A percentile compares a stretch with the other conserved stretches of the same genome.
Conservation (phyloP, 2,329 filamentous ascomycete species). For the Talaromyces sp. region DNA sequence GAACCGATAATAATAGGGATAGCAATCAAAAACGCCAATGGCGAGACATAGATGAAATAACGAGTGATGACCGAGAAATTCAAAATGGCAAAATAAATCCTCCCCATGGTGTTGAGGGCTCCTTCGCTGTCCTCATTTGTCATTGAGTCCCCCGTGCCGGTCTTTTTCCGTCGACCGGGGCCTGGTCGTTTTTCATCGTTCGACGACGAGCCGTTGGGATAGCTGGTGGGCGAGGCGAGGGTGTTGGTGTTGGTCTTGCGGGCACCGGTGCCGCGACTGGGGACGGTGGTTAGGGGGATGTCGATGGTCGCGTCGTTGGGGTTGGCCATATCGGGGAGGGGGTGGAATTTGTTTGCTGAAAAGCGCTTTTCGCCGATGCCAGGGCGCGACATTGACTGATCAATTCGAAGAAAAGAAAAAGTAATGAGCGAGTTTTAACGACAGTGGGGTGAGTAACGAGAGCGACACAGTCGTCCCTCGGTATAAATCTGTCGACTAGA, state of each 20-base stretch:
- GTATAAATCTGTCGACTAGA: neutral
- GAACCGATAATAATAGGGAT: conserved; percentile 64
- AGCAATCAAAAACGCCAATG: conserved; percentile 58
- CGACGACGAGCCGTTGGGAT: conserved; percentile 29
- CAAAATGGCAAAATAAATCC: conserved; percentile 60
- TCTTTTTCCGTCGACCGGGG: conserved; percentile 37
- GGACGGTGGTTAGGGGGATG: conserved; percentile 60
- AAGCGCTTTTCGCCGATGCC: conserved; percentile 43
- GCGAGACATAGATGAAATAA: conserved; percentile 63
- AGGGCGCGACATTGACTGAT: conserved; percentile 34
- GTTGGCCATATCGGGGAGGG: conserved; percentile 46
- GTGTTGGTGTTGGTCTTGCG: conserved; percentile 39
- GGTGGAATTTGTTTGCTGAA: conserved; percentile 48
- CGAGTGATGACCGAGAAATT: conserved; percentile 63
- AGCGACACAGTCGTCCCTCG: neutral
- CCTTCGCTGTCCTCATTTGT: conserved; percentile 57
- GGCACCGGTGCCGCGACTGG: conserved; percentile 48
- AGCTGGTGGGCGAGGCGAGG: conserved; percentile 25
- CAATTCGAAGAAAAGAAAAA: neutral
- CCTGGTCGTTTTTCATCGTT: conserved; percentile 34
- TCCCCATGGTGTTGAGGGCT: conserved; percentile 58
- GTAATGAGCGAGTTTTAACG: neutral
- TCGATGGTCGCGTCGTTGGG: conserved; percentile 58
- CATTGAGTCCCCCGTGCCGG: conserved; percentile 33
- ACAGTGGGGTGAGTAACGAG: neutral